Conservation (phyloP, 129 eudicot species). For the Flaveria brownii region DNA sequence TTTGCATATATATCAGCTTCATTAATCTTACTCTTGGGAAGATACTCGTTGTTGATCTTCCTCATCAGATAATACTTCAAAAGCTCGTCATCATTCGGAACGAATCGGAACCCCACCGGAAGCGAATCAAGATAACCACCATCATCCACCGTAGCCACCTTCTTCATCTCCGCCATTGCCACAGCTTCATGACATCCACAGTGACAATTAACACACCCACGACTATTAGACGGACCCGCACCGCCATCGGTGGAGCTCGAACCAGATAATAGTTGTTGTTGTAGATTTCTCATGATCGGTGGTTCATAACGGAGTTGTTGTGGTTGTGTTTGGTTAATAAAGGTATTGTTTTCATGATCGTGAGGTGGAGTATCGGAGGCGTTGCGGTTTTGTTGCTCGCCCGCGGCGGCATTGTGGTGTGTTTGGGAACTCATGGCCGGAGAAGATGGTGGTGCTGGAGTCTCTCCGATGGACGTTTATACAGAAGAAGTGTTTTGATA, state of each 20-base stretch:
- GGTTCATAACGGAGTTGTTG: neutral
- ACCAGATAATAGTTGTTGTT: neutral
- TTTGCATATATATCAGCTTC: slow-evolving; percentile 3
- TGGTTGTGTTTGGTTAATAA: neutral
- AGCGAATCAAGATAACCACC: slow-evolving; percentile 18
- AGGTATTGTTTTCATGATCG: neutral
- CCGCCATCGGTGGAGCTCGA: neutral
- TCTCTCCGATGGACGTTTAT: neutral
- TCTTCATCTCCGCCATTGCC: no score
- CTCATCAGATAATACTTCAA: slow-evolving; percentile 12
- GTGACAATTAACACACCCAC: no score
- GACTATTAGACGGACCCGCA: no score
- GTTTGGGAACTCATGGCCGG: slow-evolving; percentile 14
- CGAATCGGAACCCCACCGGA: slow-evolving; percentile 21
- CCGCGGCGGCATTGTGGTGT: neutral
- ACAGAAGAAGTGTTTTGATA: neutral
- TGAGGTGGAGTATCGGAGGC: neutral
- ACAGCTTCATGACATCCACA: neutral
- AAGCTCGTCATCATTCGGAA: slow-evolving; percentile 25
- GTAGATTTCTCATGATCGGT: no score
- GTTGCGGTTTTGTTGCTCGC: neutral
- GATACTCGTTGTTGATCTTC: slow-evolving; percentile 26
- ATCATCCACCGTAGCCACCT: neutral
- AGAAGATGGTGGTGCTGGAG: neutral
- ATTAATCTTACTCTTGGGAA: slow-evolving; percentile 29